A percentile compares a stretch with the other conserved stretches of the same genome.
phyloP scores from a whole-genome alignment of 2,329 filamentous ascomycete genomes.

The Aspergillus eucalypticola region DNA sequence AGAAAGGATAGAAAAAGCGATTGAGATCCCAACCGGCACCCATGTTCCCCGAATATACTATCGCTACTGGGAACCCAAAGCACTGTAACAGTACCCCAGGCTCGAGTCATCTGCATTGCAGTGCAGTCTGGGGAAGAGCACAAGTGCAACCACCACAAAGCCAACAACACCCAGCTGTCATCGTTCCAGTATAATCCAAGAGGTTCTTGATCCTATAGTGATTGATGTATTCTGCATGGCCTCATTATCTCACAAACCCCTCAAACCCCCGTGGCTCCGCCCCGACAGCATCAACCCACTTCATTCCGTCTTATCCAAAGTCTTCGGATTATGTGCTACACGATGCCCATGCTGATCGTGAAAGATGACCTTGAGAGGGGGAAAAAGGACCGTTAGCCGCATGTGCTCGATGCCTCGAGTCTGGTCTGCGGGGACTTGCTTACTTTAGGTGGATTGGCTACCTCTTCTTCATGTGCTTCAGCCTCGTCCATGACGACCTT shows the following conservation, averaged over 20 bases:
- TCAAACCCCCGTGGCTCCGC: background rate
- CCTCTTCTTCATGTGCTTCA: conserved; percentile 23
- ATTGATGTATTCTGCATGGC: background rate
- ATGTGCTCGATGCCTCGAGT: background rate
- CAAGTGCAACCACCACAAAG: background rate
- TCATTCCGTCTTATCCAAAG: conserved; percentile 20
- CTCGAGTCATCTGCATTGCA: background rate
- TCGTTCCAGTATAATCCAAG: background rate
- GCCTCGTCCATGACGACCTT: conserved; percentile 26
- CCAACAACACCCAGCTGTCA: background rate
- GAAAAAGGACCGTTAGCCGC: background rate
- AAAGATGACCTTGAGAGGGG: conserved; percentile 24
- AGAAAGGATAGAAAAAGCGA: background rate
- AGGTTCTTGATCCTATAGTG: background rate
- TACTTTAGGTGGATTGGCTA: conserved; percentile 29
- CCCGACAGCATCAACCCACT: background rate
- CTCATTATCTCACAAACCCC: background rate
- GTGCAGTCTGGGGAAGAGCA: background rate
- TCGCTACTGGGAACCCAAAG: background rate
- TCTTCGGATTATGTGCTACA: conserved; percentile 28
- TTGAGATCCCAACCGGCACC: background rate
- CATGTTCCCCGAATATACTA: background rate
- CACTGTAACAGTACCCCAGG: background rate
- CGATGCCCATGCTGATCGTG: conserved; percentile 30
- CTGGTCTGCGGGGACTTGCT: conserved; percentile 3